These are phyloP conservation scores for Casuarina cunninghamiana DNA, from an alignment of 306 rosid genomes.

Conservation along the genomic window DNA sequence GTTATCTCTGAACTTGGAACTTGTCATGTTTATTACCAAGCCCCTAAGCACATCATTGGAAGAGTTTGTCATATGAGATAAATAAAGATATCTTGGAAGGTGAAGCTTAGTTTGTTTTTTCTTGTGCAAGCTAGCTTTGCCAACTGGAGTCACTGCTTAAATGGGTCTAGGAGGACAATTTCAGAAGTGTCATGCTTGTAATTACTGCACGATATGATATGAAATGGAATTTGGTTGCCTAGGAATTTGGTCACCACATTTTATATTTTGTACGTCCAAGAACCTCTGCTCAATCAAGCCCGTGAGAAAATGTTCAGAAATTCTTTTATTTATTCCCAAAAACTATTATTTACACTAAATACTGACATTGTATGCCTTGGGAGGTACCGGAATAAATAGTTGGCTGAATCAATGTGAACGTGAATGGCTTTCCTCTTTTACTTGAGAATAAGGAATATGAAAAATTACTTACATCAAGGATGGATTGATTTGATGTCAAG, in stretches of 20 bases:
- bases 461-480: no score
- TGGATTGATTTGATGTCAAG: background rate
- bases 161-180: background rate
- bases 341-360: no score
- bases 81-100: background rate
- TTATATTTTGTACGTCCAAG: background rate
- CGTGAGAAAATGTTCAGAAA: background rate
- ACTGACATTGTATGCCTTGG: no score
- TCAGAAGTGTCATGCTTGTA: background rate
- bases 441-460: no score
- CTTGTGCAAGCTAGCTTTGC: background rate
- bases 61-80: background rate
- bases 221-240: background rate
- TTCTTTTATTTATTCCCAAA: no score
- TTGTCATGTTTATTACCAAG: background rate
- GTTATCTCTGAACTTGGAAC: background rate
- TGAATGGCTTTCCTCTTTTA: no score
- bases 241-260: background rate
- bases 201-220: background rate
- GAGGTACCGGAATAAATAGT: no score
- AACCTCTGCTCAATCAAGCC: background rate
- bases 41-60: background rate
- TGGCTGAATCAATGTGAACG: no score
- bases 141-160: background rate
- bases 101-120: background rate